Base-by-base conservation (phyloP, 805 yeast genomes). In the Monosporozyma siamensis region DNA sequence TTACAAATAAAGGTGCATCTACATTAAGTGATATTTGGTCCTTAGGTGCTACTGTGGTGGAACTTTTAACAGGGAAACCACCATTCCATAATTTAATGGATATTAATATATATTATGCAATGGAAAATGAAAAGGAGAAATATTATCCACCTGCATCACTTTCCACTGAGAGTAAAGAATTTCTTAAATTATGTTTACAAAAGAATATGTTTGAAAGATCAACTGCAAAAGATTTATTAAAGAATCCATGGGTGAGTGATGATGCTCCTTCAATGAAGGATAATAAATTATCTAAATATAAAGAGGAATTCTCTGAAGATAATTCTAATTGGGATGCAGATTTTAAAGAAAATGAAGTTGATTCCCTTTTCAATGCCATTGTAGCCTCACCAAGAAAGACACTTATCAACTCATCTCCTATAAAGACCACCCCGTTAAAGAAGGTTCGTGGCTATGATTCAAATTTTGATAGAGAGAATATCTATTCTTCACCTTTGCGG, bases 1-100 rank as follows among this genome's bases (percentile, higher is more conserved):
- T 92, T 4, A 69, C 80, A 34, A 79, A 87, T 52, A 84, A 82
- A 54, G 95, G 94, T 3, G 82, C 90, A 1, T 80, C 94, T 8
- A 77, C 90, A 0, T 82, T 94, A 2, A 85, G 95, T 2, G 98
- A 92, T 64, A 76, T 84, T 23, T 84, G 92, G 97, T 84, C 95
- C 6, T 63, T 92, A 22, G 98, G 97, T 3, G 94, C 97, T n/a
- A 90, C 97, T 0, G 75, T 89, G 3, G 76, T 90, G 2, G 98
- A 92, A 59, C 67, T 92, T 34, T 66, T 86, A 40, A 82, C 95
- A 0, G 95, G 87, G 0, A 72, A 77, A 39, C 97, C 98, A 0
- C 96, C 97, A 0, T 87, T 86, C 54, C 80, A 81, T 47, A 79
- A 85, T 36, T 53, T 50, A 50, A 64, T 53, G 47, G 70, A 55